Percentiles rank a stretch among this genome's conserved stretches.
These are phyloP conservation scores for Ceratocystiopsis brevicomis DNA, from an alignment of 2,329 filamentous ascomycete genomes.

Conservation along the genomic window DNA sequence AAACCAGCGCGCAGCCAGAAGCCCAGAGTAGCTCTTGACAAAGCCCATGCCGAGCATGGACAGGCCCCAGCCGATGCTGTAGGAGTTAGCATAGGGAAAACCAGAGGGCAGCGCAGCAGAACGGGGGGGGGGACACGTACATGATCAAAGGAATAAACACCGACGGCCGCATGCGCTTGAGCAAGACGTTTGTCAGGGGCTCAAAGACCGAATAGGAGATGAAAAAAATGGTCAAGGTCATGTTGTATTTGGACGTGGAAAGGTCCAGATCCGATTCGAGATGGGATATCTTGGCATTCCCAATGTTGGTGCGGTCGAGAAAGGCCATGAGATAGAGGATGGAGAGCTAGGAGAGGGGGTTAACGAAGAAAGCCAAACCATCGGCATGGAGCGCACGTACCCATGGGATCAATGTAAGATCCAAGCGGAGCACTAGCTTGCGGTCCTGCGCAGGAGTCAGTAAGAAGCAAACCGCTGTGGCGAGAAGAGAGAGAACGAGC, in stretches of 20 bases:
- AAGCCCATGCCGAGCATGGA: slow-evolving; percentile 54
- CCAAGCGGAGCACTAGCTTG: slow-evolving; percentile 15
- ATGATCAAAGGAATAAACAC: slow-evolving; percentile 72
- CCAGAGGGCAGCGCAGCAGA: background rate
- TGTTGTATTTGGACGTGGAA: slow-evolving; percentile 48
- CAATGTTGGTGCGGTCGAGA: slow-evolving; percentile 61
- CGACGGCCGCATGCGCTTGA: slow-evolving; percentile 58
- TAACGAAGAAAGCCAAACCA: background rate
- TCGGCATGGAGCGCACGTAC: slow-evolving; percentile 9
- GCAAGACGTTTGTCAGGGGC: slow-evolving; percentile 57
- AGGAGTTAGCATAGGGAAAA: background rate
- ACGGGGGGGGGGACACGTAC: slow-evolving; percentile 25
- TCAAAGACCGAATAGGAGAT: slow-evolving; percentile 69
- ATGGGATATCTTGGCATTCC: slow-evolving; percentile 43
- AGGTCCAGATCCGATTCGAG: slow-evolving; percentile 39
- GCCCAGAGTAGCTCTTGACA: slow-evolving; percentile 39
- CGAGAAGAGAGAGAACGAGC: background rate
- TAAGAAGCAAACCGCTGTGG: background rate
- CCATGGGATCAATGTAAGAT: slow-evolving; percentile 19
- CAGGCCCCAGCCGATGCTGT: slow-evolving; percentile 43
- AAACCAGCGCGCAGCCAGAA: slow-evolving; percentile 52
- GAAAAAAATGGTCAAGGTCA: slow-evolving; percentile 67
- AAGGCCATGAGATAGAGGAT: slow-evolving; percentile 59
- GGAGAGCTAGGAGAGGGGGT: slow-evolving; percentile 30
- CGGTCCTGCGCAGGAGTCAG: slow-evolving; percentile 13